These are phyloP conservation scores for Scedosporium dehoogii DNA, from an alignment of 2,329 filamentous ascomycete genomes.

Conservation along the genomic window DNA sequence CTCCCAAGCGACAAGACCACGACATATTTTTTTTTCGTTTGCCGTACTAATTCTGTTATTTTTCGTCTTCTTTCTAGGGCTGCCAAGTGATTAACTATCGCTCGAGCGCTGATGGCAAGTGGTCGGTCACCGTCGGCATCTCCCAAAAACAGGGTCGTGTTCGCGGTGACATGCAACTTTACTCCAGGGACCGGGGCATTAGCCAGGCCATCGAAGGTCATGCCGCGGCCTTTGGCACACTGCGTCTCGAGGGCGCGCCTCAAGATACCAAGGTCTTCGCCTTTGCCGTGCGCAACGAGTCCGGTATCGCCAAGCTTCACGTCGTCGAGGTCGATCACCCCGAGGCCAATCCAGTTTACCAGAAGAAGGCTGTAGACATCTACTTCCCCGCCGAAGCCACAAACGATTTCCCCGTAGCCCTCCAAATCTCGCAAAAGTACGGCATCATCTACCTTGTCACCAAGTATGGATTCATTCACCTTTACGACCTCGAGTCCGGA, in stretches of 20 bases:
- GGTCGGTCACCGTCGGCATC: slow-evolving; percentile 97
- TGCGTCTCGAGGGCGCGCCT: slow-evolving; percentile 79
- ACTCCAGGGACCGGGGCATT: slow-evolving; percentile 90
- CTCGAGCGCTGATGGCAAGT: slow-evolving; percentile 89
- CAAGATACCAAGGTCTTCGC: slow-evolving; percentile 93
- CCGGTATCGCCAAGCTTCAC: slow-evolving; percentile 80
- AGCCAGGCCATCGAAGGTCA: slow-evolving; percentile 98
- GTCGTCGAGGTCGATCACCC: slow-evolving; percentile 96
- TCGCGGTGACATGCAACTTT: slow-evolving; percentile 92
- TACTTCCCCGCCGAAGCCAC: slow-evolving; percentile 94
- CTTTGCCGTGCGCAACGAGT: slow-evolving; percentile 84
- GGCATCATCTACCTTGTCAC: slow-evolving; percentile 95
- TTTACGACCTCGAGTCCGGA: slow-evolving; percentile 94
- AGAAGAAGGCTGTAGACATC: slow-evolving; percentile 94
- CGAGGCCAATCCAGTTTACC: slow-evolving; percentile 77
- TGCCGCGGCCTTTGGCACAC: slow-evolving; percentile 84
- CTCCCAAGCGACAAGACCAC: slow-evolving; percentile 10
- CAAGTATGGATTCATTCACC: slow-evolving; percentile 97
- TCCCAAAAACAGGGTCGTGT: slow-evolving; percentile 88
- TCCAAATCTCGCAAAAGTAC: slow-evolving; percentile 95
- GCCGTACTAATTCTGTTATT: neutral
- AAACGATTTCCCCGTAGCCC: slow-evolving; percentile 95
- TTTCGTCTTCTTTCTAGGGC: slow-evolving; percentile 43
- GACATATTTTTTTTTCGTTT: neutral
- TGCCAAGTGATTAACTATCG: slow-evolving; percentile 99